Conservation (phyloP, 257 asterid genomes). For the Solanum sitiens region DNA sequence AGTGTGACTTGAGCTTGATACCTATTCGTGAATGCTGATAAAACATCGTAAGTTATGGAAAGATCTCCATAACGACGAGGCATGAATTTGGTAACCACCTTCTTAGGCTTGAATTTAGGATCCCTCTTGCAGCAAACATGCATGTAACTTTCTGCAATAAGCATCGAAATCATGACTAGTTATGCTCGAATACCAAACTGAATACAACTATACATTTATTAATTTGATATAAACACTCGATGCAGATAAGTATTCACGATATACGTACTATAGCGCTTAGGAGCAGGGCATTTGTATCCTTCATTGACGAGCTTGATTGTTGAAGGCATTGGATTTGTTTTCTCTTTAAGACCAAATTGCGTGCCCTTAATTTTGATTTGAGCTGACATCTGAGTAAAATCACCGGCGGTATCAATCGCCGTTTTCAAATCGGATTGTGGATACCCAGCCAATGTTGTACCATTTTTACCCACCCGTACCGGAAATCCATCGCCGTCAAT, state of each 20-base stretch:
- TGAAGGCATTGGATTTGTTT: slow-evolving; percentile 67
- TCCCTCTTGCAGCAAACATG: slow-evolving; percentile 66
- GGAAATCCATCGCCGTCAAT: slow-evolving; percentile 54
- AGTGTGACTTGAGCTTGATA: slow-evolving; percentile 79
- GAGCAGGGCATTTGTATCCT: slow-evolving; percentile 70
- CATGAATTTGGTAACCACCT: slow-evolving; percentile 28
- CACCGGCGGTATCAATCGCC: slow-evolving; percentile 86
- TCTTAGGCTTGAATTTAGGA: slow-evolving; percentile 55
- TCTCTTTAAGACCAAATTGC: slow-evolving; percentile 41
- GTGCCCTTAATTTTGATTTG: slow-evolving; percentile 59
- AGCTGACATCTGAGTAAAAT: slow-evolving; percentile 51
- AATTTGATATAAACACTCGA: not conserved
- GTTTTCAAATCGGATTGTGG: slow-evolving; percentile 74
- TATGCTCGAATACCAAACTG: not conserved
- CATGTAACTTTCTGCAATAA: slow-evolving; percentile 46
- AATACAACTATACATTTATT: not conserved
- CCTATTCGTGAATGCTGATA: slow-evolving; percentile 45
- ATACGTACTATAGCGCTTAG: slow-evolving; percentile 27
- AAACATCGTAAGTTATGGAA: slow-evolving; percentile 61
- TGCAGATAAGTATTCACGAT: not conserved
- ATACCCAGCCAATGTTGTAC: slow-evolving; percentile 54
- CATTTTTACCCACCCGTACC: slow-evolving; percentile 43
- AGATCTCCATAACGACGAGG: slow-evolving; percentile 60
- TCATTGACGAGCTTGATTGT: slow-evolving; percentile 50
- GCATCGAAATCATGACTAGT: not conserved